Evolutionary conservation across 2,329 filamentous ascomycete species (phyloP), one percentile per base, ranked within the genome.

Genomic region (Ophiostoma australiae): DNA sequence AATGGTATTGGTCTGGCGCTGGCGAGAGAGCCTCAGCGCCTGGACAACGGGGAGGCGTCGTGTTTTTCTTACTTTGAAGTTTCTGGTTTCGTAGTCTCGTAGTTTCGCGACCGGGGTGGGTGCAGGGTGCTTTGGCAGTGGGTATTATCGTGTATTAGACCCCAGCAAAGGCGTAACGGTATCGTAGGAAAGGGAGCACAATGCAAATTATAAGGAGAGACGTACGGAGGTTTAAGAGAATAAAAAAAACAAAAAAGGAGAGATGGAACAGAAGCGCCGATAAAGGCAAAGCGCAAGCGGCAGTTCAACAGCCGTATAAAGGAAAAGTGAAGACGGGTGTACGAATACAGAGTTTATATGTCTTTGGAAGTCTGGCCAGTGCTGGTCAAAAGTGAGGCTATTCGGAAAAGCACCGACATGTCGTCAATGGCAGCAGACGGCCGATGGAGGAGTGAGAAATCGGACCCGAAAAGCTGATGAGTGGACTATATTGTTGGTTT

Each of bases 71-170:
- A 41, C 11, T 39, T 5, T 3, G 4, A 8, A 55, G 41, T 58
- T 27, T 58, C 52, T 58, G 52, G 70, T 70, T 48, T 72, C 37
- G 70, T 58, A 48, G 55, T 63, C 17, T 63, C 27, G 27, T 31
- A 44, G 44, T 44, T 69, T 61, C 33, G 61, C 58, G 58, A 69
- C 58, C 37, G 61, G 66, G 67, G 67, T 71, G 13, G n/a, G 31
- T 27, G 41, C 52, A 61, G 66, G 68, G 58, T 69, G 70, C 68
- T 69, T 67, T 69, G 61, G 44, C 35, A 41, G 68, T 69, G 68
- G 70, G 37, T 69, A 71, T 61, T 69, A 71, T 61, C 39, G 20
- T 69, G 41, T 65, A 48, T 67, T 69, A 17, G 68, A 58, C 55
- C 70, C 70, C 67, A 61, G 63, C 58, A 55, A 37, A 23, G 44